Conservation (phyloP, 306 rosid species). For the Phaseolus lunatus region DNA sequence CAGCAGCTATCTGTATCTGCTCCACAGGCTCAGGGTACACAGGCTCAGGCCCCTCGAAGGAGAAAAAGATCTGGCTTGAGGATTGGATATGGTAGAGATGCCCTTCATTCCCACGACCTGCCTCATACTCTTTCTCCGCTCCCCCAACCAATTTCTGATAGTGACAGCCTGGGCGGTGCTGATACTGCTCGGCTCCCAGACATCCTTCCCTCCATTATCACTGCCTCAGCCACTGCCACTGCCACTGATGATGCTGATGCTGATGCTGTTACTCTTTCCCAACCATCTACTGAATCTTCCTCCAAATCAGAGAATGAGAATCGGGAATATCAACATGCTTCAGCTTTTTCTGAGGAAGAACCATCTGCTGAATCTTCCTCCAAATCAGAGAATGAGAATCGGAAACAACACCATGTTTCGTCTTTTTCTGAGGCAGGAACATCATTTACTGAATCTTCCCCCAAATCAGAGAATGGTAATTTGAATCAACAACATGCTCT, state of each 20-base stretch:
- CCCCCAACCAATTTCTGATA: neutral
- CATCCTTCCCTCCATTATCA: conserved; percentile 2
- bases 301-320: conserved; percentile 25
- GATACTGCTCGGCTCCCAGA: neutral
- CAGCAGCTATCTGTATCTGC: neutral
- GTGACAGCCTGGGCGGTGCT: neutral
- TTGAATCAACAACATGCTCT: neutral
- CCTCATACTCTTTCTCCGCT: neutral
- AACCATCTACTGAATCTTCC: conserved; percentile 37
- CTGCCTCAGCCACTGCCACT: neutral
- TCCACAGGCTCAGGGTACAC: conserved; percentile 50
- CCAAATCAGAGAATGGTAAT: conserved; percentile 17
- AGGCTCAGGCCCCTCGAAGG: conserved; percentile 44
- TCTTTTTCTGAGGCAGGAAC: conserved; percentile 23
- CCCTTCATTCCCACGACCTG: conserved; percentile 34
- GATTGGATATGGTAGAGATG: conserved; percentile 74
- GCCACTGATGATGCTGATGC: neutral
- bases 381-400: conserved; percentile 25
- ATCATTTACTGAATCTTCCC: conserved; percentile 33
- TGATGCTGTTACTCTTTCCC: conserved; percentile 7
- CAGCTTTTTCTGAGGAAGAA: conserved; percentile 28
- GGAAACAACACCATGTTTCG: neutral
- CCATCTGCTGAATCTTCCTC: conserved; percentile 36
- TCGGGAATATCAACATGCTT: neutral
- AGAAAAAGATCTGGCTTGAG: conserved; percentile 74